Conservation (phyloP, 1,284 basidiomycete species). For the Microbotryum saponariae region DNA sequence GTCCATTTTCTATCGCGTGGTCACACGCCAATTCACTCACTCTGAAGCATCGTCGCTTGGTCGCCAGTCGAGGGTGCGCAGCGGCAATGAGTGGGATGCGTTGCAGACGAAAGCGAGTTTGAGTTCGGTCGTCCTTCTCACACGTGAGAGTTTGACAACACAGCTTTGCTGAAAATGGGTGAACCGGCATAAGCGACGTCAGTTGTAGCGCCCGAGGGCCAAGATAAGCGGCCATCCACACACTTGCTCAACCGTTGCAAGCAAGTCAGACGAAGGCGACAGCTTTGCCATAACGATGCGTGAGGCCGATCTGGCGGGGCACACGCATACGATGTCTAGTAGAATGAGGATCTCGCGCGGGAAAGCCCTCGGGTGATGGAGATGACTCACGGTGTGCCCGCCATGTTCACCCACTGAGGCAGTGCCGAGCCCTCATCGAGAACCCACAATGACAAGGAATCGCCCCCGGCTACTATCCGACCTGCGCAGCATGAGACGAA, state of each 20-base stretch:
- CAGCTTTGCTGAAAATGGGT: slow-evolving; percentile 6
- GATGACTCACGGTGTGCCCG: neutral
- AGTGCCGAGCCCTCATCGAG: slow-evolving; percentile 17
- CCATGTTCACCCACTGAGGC: slow-evolving; percentile 18
- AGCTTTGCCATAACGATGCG: neutral
- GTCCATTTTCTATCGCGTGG: slow-evolving; percentile 36
- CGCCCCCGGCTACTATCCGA: slow-evolving; percentile 17
- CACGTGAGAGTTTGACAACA: slow-evolving; percentile 8
- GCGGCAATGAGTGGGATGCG: slow-evolving; percentile 11
- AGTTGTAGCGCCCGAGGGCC: too few relatives aligned
- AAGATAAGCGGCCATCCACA: neutral
- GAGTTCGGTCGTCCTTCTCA: neutral
- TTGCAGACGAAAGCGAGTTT: slow-evolving; percentile 13
- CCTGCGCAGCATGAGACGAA: slow-evolving; percentile 27
- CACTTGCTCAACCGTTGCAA: slow-evolving; percentile 12
- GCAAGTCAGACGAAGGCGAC: slow-evolving; percentile 13
- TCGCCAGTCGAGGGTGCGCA: slow-evolving; percentile 17
- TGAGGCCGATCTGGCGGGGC: neutral
- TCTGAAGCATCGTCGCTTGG: slow-evolving; percentile 21
- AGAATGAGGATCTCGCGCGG: too few relatives aligned
- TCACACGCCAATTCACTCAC: slow-evolving; percentile 5
- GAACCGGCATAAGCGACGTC: neutral
- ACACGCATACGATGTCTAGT: neutral
- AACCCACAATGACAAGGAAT: slow-evolving; percentile 18
- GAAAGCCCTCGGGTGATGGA: neutral